These are phyloP conservation scores for Melastoma malabathricum DNA, from an alignment of 345 rosid species.

Conservation along the genomic window DNA sequence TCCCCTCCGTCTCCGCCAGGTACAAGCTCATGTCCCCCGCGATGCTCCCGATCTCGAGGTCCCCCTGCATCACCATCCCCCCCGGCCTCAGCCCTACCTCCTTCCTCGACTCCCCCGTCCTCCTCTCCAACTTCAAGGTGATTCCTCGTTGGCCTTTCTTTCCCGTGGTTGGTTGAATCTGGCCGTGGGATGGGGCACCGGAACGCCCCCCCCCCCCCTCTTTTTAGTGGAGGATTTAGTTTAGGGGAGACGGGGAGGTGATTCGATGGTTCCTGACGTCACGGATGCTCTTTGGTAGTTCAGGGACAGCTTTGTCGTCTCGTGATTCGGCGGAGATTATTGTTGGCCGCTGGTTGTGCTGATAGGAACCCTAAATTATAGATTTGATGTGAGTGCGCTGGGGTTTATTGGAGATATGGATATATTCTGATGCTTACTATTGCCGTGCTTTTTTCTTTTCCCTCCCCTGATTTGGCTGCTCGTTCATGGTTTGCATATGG, in stretches of 20 bases:
- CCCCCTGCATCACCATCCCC: conserved; percentile 62
- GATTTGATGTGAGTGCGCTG: no score
- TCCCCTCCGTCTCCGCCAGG: conserved; percentile 37
- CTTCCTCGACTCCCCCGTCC: conserved; percentile 90
- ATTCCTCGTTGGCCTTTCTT: conserved; percentile 7
- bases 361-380: no score
- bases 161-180: no score
- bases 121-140: conserved; percentile 95
- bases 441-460: not conserved
- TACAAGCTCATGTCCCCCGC: conserved; percentile 96
- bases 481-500: conserved; percentile 26
- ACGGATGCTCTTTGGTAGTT: no score
- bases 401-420: not conserved
- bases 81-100: conserved; percentile 91
- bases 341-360: no score
- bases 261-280: no score
- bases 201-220: no score
- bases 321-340: no score
- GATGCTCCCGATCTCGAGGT: conserved; percentile 98
- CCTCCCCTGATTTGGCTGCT: conserved; percentile 9
- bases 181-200: no score
- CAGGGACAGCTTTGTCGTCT: no score
- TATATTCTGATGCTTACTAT: conserved; percentile 7
- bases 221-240: no score
- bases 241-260: no score